phyloP scores from a whole-genome alignment of 148 eudicot genomes.

The Chenopodium suecicum region DNA sequence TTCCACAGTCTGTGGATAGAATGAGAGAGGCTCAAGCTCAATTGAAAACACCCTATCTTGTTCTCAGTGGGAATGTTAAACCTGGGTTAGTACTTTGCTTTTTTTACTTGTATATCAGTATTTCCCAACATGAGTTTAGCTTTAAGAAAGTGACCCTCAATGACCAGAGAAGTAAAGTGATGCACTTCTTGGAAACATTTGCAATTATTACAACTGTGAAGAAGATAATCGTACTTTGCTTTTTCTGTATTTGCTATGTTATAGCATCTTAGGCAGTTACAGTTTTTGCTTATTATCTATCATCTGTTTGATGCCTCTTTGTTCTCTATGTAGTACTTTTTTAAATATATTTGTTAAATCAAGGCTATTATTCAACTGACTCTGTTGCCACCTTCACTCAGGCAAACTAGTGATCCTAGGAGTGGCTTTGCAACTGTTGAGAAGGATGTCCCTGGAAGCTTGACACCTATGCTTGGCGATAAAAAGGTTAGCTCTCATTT shows the following conservation, averaged over 20 bases:
- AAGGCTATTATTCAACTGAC: not conserved
- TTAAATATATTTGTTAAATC: not conserved
- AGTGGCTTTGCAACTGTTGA: conserved; percentile 96
- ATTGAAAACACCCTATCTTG: conserved; percentile 75
- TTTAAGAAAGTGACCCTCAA: not conserved
- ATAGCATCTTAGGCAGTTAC: not conserved
- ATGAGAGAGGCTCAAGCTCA: conserved; percentile 92
- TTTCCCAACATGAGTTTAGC: not conserved
- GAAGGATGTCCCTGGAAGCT: conserved; percentile 82
- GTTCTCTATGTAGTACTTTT: not conserved
- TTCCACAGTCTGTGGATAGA: conserved; percentile 83
- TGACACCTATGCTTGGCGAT: conserved; percentile 99
- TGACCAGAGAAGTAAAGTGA: not conserved
- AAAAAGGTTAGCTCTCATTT: conserved; percentile 56
- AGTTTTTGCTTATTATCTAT: not conserved
- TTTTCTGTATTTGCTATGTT: not conserved
- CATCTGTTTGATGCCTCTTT: not conserved
- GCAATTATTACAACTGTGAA: not conserved
- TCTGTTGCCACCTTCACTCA: conserved; percentile 26
- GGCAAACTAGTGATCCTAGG: conserved; percentile 94
- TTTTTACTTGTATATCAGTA: conserved; percentile 2
- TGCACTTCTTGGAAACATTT: not conserved
- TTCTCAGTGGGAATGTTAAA: conserved; percentile 86
- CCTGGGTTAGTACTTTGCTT: conserved; percentile 66
- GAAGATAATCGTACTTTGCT: not conserved